These are phyloP conservation scores for Bidens hawaiensis DNA, from an alignment of 140 eudicot genomes.

Conservation along the genomic window DNA sequence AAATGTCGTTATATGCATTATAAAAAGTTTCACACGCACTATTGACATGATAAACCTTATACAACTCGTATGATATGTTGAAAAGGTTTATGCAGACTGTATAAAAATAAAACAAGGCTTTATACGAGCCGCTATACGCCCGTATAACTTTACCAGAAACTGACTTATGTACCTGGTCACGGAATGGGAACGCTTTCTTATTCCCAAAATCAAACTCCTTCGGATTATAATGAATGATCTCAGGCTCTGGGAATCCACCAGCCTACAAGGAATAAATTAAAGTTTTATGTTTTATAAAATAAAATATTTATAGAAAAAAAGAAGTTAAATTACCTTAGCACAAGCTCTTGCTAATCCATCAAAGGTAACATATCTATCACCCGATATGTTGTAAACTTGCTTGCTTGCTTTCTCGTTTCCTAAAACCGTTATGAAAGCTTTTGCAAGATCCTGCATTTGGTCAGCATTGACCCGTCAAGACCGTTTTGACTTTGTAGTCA, in stretches of 20 bases:
- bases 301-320: not conserved
- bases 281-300: not conserved
- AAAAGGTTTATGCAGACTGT: too few relatives aligned
- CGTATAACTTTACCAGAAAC: too few relatives aligned
- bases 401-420: conserved; percentile 85
- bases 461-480: conserved; percentile 15
- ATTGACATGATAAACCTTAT: too few relatives aligned
- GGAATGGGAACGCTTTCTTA: conserved; percentile 96
- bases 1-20: too few relatives aligned
- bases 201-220: conserved; percentile 96
- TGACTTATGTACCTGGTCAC: conserved; percentile 75
- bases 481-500: not conserved
- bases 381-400: conserved; percentile 85
- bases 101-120: too few relatives aligned
- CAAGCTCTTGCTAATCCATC: conserved; percentile 98
- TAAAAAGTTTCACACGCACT: too few relatives aligned
- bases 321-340: conserved; percentile 60
- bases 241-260: conserved; percentile 99
- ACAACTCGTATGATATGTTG: too few relatives aligned
- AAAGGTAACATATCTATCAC: conserved; percentile 93
- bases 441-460: conserved; percentile 73
- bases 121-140: too few relatives aligned
- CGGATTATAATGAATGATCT: conserved; percentile 85
- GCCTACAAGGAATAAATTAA: conserved; percentile 44
- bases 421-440: conserved; percentile 74